Evolutionary conservation across 2,329 filamentous ascomycete species (phyloP).

Genomic region (Gaeumannomyces sp.): DNA sequence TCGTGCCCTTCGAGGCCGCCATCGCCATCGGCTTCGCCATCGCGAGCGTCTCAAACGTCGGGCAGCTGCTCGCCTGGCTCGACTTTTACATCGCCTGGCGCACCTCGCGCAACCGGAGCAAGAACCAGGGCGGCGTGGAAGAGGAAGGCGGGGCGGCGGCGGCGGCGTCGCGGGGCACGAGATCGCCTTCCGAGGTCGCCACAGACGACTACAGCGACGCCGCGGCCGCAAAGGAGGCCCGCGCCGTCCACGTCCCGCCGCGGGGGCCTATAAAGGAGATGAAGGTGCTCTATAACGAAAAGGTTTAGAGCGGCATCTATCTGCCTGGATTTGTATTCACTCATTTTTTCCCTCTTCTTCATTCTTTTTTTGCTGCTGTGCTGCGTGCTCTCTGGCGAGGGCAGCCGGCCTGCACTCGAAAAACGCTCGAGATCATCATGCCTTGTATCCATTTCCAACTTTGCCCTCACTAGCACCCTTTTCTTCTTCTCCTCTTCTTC

Average conservation of each 20-base stretch:
- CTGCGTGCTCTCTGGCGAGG: not conserved
- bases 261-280: not conserved
- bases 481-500: not conserved
- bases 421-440: not conserved
- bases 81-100: constrained; percentile 10
- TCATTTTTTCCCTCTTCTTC: not conserved
- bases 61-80: constrained; percentile 7
- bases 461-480: too few relatives aligned
- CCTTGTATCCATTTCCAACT: too few relatives aligned
- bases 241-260: too few relatives aligned
- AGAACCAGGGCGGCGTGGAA: constrained; percentile 4
- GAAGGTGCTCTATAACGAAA: not conserved
- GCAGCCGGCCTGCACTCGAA: not conserved
- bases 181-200: not conserved
- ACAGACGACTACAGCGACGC: not conserved
- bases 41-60: constrained; percentile 7
- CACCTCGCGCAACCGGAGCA: not conserved
- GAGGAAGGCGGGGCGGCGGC: too few relatives aligned
- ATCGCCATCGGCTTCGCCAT: constrained; percentile 21
- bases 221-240: too few relatives aligned
- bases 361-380: not conserved
- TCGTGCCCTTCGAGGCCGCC: constrained; percentile 22
- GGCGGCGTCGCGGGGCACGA: constrained; percentile 1
- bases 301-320: not conserved
- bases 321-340: not conserved